Evolutionary conservation across 1,139 yeast species (phyloP).

Genomic region (Suhomyces choctaworum): DNA sequence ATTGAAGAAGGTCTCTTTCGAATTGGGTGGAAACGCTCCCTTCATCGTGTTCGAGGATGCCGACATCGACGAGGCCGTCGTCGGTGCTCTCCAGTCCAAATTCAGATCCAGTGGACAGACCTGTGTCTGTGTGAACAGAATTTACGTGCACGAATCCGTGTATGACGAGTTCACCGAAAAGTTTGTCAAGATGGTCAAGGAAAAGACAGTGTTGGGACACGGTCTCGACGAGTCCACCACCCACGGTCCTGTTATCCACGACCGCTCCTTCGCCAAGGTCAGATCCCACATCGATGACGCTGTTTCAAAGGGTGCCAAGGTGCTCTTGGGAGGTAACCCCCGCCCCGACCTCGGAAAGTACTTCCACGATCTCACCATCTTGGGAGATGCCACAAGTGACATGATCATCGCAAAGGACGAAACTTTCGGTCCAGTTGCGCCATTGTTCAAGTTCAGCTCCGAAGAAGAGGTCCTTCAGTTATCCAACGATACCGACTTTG

Average conservation of each 20-base stretch:
- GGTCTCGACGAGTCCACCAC: constrained; percentile 46
- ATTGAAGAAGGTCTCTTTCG: constrained; percentile 51
- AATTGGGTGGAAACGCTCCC: constrained; percentile 57
- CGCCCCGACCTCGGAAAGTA: constrained; percentile 41
- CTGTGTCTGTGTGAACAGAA: constrained; percentile 86
- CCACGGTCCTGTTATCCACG: constrained; percentile 47
- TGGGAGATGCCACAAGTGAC: constrained; percentile 40
- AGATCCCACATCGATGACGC: constrained; percentile 45
- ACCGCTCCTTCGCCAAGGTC: constrained; percentile 40
- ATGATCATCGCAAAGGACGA: constrained; percentile 45
- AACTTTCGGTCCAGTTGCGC: constrained; percentile 51
- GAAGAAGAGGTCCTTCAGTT: constrained; percentile 40
- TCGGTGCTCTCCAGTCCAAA: constrained; percentile 54
- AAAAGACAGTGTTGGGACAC: constrained; percentile 28
- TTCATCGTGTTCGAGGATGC: constrained; percentile 51
- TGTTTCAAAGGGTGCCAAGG: constrained; percentile 40
- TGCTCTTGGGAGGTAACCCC: constrained; percentile 42
- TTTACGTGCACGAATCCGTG: constrained; percentile 68
- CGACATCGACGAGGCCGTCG: constrained; percentile 47
- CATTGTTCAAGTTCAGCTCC: constrained; percentile 40
- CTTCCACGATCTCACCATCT: constrained; percentile 43
- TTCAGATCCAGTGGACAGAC: constrained; percentile 82
- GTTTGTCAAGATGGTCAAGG: constrained; percentile 33
- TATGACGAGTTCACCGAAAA: constrained; percentile 56
- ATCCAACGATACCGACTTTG: constrained; percentile 44